These are phyloP conservation scores for Boletus fagicola DNA, from an alignment of 768 basidiomycete species.

Conservation along the genomic window DNA sequence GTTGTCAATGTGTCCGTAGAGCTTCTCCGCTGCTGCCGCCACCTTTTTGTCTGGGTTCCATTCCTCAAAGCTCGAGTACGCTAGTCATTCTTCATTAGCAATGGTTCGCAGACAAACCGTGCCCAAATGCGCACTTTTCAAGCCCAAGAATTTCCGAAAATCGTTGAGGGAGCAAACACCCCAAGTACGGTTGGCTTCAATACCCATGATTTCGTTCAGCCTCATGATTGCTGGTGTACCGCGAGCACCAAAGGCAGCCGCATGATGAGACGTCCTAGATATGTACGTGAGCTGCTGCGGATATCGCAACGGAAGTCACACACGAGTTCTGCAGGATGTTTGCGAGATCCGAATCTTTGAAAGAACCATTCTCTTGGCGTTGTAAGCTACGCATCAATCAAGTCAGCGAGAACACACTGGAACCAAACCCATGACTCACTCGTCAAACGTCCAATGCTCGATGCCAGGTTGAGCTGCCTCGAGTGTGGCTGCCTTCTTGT, in stretches of 20 bases:
- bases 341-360: constrained; percentile 72
- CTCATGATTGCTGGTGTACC: constrained; percentile 75
- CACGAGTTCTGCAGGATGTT: constrained; percentile 65
- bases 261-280: constrained; percentile 65
- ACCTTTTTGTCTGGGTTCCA: constrained; percentile 78
- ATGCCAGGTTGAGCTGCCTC: constrained; percentile 44
- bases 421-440: constrained; percentile 35
- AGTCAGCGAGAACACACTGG: constrained; percentile 1
- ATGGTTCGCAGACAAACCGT: background rate
- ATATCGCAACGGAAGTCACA: constrained; percentile 24
- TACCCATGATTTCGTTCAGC: constrained; percentile 82
- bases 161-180: constrained; percentile 84
- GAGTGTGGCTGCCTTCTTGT: constrained; percentile 39
- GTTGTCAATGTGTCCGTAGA: constrained; percentile 73
- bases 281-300: background rate
- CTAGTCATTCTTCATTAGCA: constrained; percentile 34
- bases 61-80: constrained; percentile 67
- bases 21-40: constrained; percentile 67
- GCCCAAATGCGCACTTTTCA: constrained; percentile 54
- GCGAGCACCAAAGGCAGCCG: constrained; percentile 71
- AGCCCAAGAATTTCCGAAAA: constrained; percentile 76
- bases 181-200: constrained; percentile 73
- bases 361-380: constrained; percentile 55
- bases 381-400: constrained; percentile 42
- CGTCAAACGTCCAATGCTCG: constrained; percentile 65